Evolutionary conservation across 164 flowering plant genomes (phyloP), one percentile per base, ranked within the genome.

Genomic region (Kingdonia uniflora): DNA sequence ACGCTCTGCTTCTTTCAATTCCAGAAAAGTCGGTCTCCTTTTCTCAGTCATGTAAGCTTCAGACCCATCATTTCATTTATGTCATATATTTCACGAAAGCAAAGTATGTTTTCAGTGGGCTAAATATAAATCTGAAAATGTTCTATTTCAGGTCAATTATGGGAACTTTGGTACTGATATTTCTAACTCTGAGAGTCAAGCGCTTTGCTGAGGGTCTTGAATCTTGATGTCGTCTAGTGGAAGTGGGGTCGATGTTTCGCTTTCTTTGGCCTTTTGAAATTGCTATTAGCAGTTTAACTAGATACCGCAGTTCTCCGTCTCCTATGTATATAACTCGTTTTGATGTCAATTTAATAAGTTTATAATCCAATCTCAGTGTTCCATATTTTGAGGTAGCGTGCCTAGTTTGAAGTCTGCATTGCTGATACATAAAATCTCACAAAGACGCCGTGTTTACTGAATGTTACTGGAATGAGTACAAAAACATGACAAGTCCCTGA

Each of bases 41-140:
- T 86, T 81, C 73, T 83, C 95, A 42, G 65, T 76, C 67, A 42
- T 86, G 95, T 87, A 76, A 84, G 95, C 48, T 54, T 54, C 21
- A 16, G 14, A 55, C 29, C 53, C 26, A 19, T 53, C 19, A 47
- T 47, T 14, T 11, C 10, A 13, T 8, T 46, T 6, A 46, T 20
- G 6, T 29, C 4, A 4, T 43, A 11, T 14, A 6, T 43, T 43
- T 43, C 19, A 19, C 20, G 2, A 44, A 3, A 44, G 19, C 21
- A 17, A 17, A 15, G 10, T 44, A 44, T 2, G 11, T 13, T 24
- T 25, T 29, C 21, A 5, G 14, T n/a, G n/a, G 11, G 15, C 1
- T 40, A 11, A 17, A 33, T 49, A 20, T 63, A 14, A 13, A 5
- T 19, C 19, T 15, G 15, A 24, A 12, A 13, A 13, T 65, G 16